Evolutionary conservation across 1,284 basidiomycete genomes (phyloP), one percentile per base, ranked within the genome.

Genomic region (Rhodotorula mucilaginosa): DNA sequence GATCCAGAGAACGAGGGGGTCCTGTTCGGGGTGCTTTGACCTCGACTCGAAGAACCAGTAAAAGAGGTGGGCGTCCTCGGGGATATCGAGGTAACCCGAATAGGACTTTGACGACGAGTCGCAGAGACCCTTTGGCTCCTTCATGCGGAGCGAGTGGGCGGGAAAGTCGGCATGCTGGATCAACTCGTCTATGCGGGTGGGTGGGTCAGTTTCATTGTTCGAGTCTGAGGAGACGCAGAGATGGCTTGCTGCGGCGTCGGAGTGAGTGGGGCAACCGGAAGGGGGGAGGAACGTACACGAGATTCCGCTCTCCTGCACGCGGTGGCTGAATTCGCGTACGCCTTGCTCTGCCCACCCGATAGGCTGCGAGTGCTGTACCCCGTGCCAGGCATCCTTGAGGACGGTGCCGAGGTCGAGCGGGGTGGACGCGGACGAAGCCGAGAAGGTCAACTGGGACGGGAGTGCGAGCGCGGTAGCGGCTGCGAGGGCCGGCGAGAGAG

Each of bases 1-100:
- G 57, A 95, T 84, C 94, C 94, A 96, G 68, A 97, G 84, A 44
- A 93, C 85, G 6, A 97, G 84, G 16, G 93, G 93, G 26, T 90
- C 92, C 61, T 87, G 84, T 64, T 85, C 82, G 2, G 93, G 92
- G 39, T 87, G 84, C 70, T 82, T 84, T 57, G 59, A 62, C 8
- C 93, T 86, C 3, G 89, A 87, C 83, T 95, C 92, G 78, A 93
- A 94, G 84, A 92, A 91, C 88, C 89, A 78, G 83, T 92, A 93
- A 86, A 92, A 93, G 31, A 94, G 85, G 78, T 93, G 92, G 78
- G 91, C 92, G 76, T 89, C 88, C 46, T 91, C 87, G 0, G 88
- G 87, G 72, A 96, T 88, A 79, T 97, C 93, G 56, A 97, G 85
- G 81, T 95, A 97, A 16, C 92, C 92, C 61, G 91, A 92, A 79